phyloP scores from a whole-genome alignment of 1,284 basidiomycete species.

The Puccinia polysora region DNA sequence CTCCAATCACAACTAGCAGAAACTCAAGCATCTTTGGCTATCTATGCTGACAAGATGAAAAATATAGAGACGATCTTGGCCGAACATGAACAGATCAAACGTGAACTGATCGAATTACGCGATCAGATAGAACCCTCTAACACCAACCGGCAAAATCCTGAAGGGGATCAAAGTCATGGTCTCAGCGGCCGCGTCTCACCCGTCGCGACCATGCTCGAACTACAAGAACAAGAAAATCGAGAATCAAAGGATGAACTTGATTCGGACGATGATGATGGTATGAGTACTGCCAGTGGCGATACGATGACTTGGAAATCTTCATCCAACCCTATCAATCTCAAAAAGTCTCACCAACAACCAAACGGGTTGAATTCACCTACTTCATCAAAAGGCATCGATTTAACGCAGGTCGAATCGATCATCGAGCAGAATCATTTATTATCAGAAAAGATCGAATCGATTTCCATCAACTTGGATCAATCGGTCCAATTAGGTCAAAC shows the following conservation, averaged over 20 bases:
- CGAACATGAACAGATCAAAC: slow-evolving; percentile 80
- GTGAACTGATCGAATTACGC: slow-evolving; percentile 63
- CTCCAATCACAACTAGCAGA: slow-evolving; percentile 79
- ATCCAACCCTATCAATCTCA: slow-evolving; percentile 54
- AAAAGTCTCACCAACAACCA: slow-evolving; percentile 44
- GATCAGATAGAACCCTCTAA: slow-evolving; percentile 56
- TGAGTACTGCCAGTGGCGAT: slow-evolving; percentile 53
- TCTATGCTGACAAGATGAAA: slow-evolving; percentile 78
- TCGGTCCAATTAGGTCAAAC: slow-evolving; percentile 69
- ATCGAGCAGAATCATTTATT: slow-evolving; percentile 62
- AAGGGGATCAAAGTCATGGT: slow-evolving; percentile 59
- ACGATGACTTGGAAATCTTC: slow-evolving; percentile 48
- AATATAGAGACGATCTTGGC: slow-evolving; percentile 70
- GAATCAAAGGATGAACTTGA: slow-evolving; percentile 44
- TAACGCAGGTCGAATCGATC: slow-evolving; percentile 52
- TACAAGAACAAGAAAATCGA: slow-evolving; percentile 23
- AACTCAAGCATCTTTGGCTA: slow-evolving; percentile 72
- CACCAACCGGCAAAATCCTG: slow-evolving; percentile 62
- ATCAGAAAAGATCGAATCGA: slow-evolving; percentile 64
- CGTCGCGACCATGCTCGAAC: slow-evolving; percentile 38
- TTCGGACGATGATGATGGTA: slow-evolving; percentile 55
- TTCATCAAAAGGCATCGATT: slow-evolving; percentile 44
- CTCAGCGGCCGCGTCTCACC: slow-evolving; percentile 37
- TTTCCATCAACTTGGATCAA: slow-evolving; percentile 70
- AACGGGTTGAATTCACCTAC: slow-evolving; percentile 45